Evolutionary conservation across 345 rosid species (phyloP), one percentile per base, ranked within the genome.

Genomic region (Mallotus nudiflorus): DNA sequence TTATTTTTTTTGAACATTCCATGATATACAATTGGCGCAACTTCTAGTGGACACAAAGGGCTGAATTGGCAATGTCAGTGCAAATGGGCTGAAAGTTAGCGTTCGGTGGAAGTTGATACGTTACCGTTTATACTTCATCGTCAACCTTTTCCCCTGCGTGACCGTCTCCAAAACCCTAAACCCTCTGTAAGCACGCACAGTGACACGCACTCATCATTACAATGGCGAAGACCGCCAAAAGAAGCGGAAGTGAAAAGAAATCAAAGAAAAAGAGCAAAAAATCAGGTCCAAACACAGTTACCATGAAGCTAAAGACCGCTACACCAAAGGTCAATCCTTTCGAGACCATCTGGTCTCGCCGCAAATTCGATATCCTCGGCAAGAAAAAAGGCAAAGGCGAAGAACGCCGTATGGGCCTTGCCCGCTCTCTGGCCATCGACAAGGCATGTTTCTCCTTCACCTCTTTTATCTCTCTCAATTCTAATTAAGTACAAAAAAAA

Each of bases 321-420:
- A 20, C 66, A 8, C 42, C 78, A 4, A 84, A 82, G 66, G 72
- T 66, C 50, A 92, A 90, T 53, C 93, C 96, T 8, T 95, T 95
- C 55, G 99, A 92, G 80, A 76, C 87, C 61, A 89, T 92, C 57
- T 85, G 91, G 96, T 86, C 93, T 59, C 92, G 90, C 66, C 87
- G 92, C 74, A 95, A 92, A 82, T 92, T 91, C 76, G 91, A 89
- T 57, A 73, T 92, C 60, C 89, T 95, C 49, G 99, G 97, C 31
- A 87, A 90, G 84, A 95, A 64, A 64, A 25, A 90, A 63, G 85
- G 92, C 56, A 90, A 89, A 75, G 99, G 99, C 2, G 99, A 92
- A 64, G 91, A 94, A 57, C 86, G 87, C 39, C 89, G 91, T 24
- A 31, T 83, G 22, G 92, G 97, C n/a, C 82, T 80, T 6, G 74